A percentile compares a stretch with the other conserved stretches of the same genome.
These are phyloP conservation scores for Neofusicoccum ribis DNA, from an alignment of 2,329 filamentous ascomycete genomes.

Conservation along the genomic window DNA sequence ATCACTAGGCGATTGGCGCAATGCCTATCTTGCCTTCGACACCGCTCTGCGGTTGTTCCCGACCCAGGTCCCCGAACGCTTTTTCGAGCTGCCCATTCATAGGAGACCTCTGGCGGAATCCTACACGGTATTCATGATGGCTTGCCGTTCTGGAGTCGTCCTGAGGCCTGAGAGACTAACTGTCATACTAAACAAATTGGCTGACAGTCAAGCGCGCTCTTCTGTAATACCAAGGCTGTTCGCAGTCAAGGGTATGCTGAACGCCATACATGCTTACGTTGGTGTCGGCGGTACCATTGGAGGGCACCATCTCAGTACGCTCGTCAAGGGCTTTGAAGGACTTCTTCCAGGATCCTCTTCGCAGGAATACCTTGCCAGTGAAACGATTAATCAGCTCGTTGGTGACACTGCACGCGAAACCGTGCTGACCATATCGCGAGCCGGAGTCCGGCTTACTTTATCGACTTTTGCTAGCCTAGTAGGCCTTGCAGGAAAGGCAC, in stretches of 20 bases:
- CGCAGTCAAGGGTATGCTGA: slow-evolving; percentile 41
- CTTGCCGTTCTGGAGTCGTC: slow-evolving; percentile 46
- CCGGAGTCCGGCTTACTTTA: slow-evolving; percentile 29
- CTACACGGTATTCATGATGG: slow-evolving; percentile 50
- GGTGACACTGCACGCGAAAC: slow-evolving; percentile 11
- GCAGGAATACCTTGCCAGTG: slow-evolving; percentile 22
- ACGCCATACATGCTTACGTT: slow-evolving; percentile 43
- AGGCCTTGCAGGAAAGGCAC: slow-evolving; percentile 30
- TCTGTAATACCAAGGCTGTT: neutral
- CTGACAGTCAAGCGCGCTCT: slow-evolving; percentile 25
- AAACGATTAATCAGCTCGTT: neutral
- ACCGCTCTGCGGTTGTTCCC: slow-evolving; percentile 50
- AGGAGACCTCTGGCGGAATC: slow-evolving; percentile 49
- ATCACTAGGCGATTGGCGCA: slow-evolving; percentile 46
- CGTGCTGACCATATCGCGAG: slow-evolving; percentile 7
- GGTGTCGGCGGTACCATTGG: slow-evolving; percentile 40
- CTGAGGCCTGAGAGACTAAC: slow-evolving; percentile 35
- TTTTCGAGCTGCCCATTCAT: slow-evolving; percentile 48
- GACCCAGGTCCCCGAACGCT: slow-evolving; percentile 39
- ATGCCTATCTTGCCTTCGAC: slow-evolving; percentile 53
- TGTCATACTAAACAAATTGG: slow-evolving; percentile 35
- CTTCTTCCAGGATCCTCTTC: slow-evolving; percentile 17
- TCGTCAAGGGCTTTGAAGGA: slow-evolving; percentile 38
- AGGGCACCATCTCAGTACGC: slow-evolving; percentile 37
- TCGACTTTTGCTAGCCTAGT: slow-evolving; percentile 31